Base-by-base conservation (phyloP, 495 filamentous ascomycete genomes). In the Talaromyces ruber region DNA sequence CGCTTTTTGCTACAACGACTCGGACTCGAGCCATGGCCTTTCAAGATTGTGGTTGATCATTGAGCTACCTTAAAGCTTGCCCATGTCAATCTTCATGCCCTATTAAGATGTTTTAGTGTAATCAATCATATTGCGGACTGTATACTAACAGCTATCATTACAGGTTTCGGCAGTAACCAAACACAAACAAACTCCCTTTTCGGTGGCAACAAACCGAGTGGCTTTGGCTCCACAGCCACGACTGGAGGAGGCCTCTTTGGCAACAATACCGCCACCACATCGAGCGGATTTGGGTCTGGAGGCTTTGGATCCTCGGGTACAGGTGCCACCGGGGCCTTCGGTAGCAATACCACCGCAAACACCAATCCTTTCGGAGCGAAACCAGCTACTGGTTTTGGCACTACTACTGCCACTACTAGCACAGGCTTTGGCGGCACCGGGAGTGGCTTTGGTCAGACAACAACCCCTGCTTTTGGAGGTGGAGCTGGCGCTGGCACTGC, bases 161-260 rank as follows among this genome's bases (percentile, higher is more conserved):
- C 64, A 79, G 76, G 69, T 59, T 79, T 79, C 64, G 76, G 76
- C 54, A 3, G 72, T 52, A 63, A 8, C 37, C 71, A 68, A 61
- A 72, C 66, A 28, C 72, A 76, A 61, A 62, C 67, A 34, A 71
- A 67, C 61, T 70, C 75, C 5, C 55, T 77, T n/a, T 78, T 79
- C 61, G 76, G 70, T 62, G 62, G 45, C 21, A 74, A 71, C 57
- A 73, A 72, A 58, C 55, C 70, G 18, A 60, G 65, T 54, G 82
- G 79, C 66, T 85, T 85, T 67, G 84, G 84, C 29, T 70, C 78
- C 61, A 75, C 74, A 58, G 74, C 70, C 18, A 56, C 60, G 34
- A 66, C 67, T 21, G 79, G 79, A 60, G 77, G 77, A 61, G 72
- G 74, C 61, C 65, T 82, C 6, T 84, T 86, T 65, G 85, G 84